Conservation (phyloP, 2,329 filamentous ascomycete species). For the Aphanocladium album region DNA sequence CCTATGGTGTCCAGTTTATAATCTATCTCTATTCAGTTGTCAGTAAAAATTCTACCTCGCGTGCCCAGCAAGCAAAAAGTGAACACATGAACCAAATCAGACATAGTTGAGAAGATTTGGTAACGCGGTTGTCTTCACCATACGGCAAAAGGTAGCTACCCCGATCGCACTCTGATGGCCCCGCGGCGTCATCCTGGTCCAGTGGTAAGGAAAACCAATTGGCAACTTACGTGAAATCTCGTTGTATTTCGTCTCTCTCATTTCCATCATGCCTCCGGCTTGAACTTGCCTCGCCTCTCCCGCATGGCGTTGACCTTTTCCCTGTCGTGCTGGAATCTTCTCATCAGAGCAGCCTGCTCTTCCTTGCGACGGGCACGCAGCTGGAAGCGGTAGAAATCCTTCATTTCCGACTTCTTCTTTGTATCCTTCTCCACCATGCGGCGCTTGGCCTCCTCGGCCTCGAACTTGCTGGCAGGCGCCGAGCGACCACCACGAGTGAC, state of each 20-base stretch:
- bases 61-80: neutral
- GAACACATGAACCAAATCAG: slow-evolving; percentile 37
- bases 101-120: slow-evolving; percentile 59
- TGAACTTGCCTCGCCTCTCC: slow-evolving; percentile 59
- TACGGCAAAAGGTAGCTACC: slow-evolving; percentile 25
- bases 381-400: slow-evolving; percentile 83
- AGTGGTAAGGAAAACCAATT: neutral
- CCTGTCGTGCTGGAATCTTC: slow-evolving; percentile 70
- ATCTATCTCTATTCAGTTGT: neutral
- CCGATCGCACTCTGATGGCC: slow-evolving; percentile 39
- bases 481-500: slow-evolving; percentile 73
- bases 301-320: slow-evolving; percentile 67
- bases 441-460: slow-evolving; percentile 55
- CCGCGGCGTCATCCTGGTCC: slow-evolving; percentile 48
- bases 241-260: neutral
- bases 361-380: slow-evolving; percentile 72
- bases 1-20: neutral
- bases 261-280: slow-evolving; percentile 40
- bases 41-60: neutral
- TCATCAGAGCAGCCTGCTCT: slow-evolving; percentile 62
- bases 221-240: neutral
- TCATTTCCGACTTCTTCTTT: slow-evolving; percentile 57
- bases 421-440: slow-evolving; percentile 59
- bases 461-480: slow-evolving; percentile 69
- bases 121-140: slow-evolving; percentile 61